phyloP scores from a whole-genome alignment of 2,329 filamentous ascomycete species.

The Penicillium sp. region DNA sequence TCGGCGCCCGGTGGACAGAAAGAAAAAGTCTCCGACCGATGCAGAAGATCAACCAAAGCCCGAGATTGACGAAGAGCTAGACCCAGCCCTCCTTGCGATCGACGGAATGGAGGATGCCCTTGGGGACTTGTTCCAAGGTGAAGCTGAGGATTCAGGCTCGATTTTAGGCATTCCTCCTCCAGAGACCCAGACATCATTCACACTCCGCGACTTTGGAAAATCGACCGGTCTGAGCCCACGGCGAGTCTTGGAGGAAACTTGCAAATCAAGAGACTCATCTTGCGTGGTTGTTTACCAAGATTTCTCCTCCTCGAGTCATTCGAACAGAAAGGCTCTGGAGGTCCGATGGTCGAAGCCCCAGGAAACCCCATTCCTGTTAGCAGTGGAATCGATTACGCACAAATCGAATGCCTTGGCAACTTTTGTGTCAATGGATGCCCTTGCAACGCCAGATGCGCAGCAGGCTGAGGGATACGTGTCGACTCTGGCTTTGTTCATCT shows the following conservation, averaged over 20 bases:
- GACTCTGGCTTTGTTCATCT: constrained; percentile 75
- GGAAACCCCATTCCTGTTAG: constrained; percentile 47
- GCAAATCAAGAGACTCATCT: constrained; percentile 65
- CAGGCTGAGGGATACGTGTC: constrained; percentile 88
- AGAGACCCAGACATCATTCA: constrained; percentile 42
- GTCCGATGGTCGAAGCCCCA: constrained; percentile 79
- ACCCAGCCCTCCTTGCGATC: constrained; percentile 16
- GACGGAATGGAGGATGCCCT: constrained; percentile 45
- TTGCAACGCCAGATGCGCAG: constrained; percentile 71
- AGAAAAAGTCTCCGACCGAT: constrained; percentile 44
- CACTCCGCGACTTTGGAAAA: constrained; percentile 80
- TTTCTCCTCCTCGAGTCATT: constrained; percentile 71
- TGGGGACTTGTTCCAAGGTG: constrained; percentile 57
- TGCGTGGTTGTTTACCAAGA: constrained; percentile 67
- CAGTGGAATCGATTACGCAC: constrained; percentile 45
- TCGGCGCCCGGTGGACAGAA: constrained; percentile 26
- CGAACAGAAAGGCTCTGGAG: constrained; percentile 71
- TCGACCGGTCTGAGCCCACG: constrained; percentile 74
- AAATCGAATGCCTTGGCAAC: constrained; percentile 50
- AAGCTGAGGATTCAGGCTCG: constrained; percentile 39
- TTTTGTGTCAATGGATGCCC: constrained; percentile 69
- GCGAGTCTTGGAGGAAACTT: constrained; percentile 80
- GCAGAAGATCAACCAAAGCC: constrained; percentile 44
- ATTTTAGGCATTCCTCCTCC: constrained; percentile 44
- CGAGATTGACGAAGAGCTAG: constrained; percentile 21